Evolutionary conservation across 1,284 basidiomycete genomes (phyloP).

Genomic region (Ceratobasidium sp.): DNA sequence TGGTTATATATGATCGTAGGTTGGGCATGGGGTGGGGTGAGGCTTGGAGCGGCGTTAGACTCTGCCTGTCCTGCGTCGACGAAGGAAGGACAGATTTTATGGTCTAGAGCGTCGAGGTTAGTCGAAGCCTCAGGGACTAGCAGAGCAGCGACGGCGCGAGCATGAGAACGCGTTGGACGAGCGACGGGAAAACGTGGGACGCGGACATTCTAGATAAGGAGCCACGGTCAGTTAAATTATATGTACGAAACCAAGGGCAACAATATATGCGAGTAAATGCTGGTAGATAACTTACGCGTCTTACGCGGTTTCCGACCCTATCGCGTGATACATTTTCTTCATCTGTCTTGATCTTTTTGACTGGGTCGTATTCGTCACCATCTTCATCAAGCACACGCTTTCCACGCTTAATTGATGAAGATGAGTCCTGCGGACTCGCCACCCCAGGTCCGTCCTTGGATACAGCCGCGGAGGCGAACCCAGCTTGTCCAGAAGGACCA

Average conservation of each 20-base stretch:
- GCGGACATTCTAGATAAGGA: neutral
- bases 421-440: no score
- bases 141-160: constrained; percentile 23
- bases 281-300: no score
- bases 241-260: no score
- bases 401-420: neutral
- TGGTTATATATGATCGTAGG: no score
- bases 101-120: neutral
- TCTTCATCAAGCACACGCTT: neutral
- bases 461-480: no score
- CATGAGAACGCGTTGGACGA: constrained; percentile 24
- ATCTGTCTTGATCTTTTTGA: neutral
- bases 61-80: neutral
- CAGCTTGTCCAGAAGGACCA: no score
- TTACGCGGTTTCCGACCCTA: no score
- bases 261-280: no score
- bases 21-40: no score
- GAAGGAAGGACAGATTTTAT: neutral
- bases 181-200: neutral
- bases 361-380: neutral
- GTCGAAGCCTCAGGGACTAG: neutral
- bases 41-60: neutral
- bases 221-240: neutral
- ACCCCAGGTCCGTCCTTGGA: no score
- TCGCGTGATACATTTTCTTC: no score